Evolutionary conservation across 2,329 filamentous ascomycete species (phyloP).

Genomic region (Fusarium coffeatum): DNA sequence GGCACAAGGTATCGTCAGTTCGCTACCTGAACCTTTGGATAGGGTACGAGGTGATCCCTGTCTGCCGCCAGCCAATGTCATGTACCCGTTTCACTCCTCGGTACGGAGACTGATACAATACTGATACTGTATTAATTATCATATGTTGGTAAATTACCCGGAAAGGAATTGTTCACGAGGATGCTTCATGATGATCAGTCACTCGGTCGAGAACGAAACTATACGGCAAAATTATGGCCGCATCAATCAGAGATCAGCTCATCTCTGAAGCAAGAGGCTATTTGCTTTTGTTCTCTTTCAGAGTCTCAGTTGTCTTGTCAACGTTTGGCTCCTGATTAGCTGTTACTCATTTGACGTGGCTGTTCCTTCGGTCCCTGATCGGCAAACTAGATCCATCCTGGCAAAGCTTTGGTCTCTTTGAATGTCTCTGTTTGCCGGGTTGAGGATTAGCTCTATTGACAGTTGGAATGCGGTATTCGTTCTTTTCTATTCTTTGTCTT

Average conservation of each 20-base stretch:
- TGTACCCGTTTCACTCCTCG: slow-evolving; percentile 3
- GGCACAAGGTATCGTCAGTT: neutral
- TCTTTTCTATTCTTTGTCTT: neutral
- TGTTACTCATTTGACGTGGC: slow-evolving; percentile 7
- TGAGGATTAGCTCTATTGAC: slow-evolving; percentile 13
- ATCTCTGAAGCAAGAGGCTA: neutral
- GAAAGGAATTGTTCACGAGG: slow-evolving; percentile 12
- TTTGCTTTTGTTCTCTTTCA: slow-evolving; percentile 23
- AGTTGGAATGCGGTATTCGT: slow-evolving; percentile 30
- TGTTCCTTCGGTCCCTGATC: slow-evolving; percentile 21
- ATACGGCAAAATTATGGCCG: neutral
- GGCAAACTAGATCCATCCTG: slow-evolving; percentile 4
- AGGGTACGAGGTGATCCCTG: neutral
- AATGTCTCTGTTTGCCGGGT: slow-evolving; percentile 5
- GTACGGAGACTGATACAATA: neutral
- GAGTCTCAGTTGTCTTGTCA: slow-evolving; percentile 9
- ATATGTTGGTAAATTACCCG: neutral
- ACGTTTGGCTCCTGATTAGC: slow-evolving; percentile 9
- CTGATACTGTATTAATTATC: neutral
- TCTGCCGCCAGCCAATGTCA: neutral
- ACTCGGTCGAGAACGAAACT: neutral
- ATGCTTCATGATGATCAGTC: slow-evolving; percentile 24
- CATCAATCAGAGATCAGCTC: neutral
- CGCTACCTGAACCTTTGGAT: slow-evolving; percentile 5
- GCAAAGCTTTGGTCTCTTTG: slow-evolving; percentile 1